Conservation (phyloP, 73 alveolate genomes). For the Paramecium caudatum region DNA sequence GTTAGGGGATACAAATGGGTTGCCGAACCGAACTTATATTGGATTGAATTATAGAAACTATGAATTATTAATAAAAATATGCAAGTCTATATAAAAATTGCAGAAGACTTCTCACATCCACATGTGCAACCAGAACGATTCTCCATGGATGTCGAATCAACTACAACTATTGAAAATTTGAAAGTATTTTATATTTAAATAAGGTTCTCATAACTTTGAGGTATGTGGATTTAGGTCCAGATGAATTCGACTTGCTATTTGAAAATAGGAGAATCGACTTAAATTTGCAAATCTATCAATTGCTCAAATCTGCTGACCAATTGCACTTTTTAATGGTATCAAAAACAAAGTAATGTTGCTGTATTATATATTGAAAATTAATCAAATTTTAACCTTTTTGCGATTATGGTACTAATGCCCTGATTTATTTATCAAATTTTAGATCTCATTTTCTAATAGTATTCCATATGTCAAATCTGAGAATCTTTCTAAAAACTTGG, state of each 20-base stretch:
- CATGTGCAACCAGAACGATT: neutral
- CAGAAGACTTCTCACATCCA: constrained; percentile 11
- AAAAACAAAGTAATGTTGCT: too few relatives aligned
- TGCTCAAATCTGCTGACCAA: too few relatives aligned
- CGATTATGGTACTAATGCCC: too few relatives aligned
- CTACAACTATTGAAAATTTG: neutral
- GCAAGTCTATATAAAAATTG: neutral
- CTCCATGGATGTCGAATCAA: neutral
- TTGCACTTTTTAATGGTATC: too few relatives aligned
- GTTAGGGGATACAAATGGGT: constrained; percentile 56
- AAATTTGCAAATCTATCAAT: too few relatives aligned
- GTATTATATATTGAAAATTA: too few relatives aligned
- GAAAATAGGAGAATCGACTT: too few relatives aligned
- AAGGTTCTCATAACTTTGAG: constrained; percentile 47
- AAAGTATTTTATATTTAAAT: constrained; percentile 14
- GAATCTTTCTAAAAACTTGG: too few relatives aligned
- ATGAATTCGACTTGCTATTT: neutral
- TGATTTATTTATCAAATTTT: too few relatives aligned
- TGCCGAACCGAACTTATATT: constrained; percentile 47
- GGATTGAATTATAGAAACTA: constrained; percentile 29
- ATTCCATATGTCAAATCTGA: too few relatives aligned
- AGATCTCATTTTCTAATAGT: too few relatives aligned
- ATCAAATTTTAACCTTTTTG: too few relatives aligned
- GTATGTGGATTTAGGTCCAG: constrained; percentile 30
- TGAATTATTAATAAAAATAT: constrained; percentile 24